Percentiles rank a stretch among this genome's conserved stretches.
Evolutionary conservation across 495 filamentous ascomycete genomes (phyloP).

Genomic region (Penicillium fimorum): DNA sequence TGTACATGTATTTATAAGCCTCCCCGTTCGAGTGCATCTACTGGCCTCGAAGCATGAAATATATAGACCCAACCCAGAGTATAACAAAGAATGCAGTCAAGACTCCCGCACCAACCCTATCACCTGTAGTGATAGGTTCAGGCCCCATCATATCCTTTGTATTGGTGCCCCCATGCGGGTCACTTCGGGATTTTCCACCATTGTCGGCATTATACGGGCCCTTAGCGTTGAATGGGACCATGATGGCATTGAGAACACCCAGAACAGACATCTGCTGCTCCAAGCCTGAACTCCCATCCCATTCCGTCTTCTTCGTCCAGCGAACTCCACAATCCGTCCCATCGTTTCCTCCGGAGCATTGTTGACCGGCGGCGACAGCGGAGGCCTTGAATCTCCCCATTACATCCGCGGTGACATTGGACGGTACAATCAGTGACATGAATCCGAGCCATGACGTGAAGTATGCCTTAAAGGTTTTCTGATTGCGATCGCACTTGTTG

Average conservation of each 20-base stretch:
- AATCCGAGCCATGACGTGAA: slow-evolving; percentile 66
- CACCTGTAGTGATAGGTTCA: slow-evolving; percentile 47
- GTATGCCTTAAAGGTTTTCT: slow-evolving; percentile 70
- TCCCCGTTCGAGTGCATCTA: background rate
- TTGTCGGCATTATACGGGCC: slow-evolving; percentile 52
- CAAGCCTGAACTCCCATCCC: slow-evolving; percentile 46
- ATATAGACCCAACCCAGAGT: slow-evolving; percentile 44
- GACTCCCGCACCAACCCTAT: slow-evolving; percentile 61
- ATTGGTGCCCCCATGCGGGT: slow-evolving; percentile 51
- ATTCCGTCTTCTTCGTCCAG: slow-evolving; percentile 42
- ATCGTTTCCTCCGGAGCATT: slow-evolving; percentile 54
- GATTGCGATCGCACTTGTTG: slow-evolving; percentile 63
- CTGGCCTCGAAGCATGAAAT: slow-evolving; percentile 32
- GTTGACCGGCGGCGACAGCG: slow-evolving; percentile 57
- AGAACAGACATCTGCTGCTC: slow-evolving; percentile 58
- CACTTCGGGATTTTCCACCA: slow-evolving; percentile 60
- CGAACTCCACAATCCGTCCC: slow-evolving; percentile 49
- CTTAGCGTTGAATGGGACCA: slow-evolving; percentile 41
- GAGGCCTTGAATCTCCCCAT: slow-evolving; percentile 29
- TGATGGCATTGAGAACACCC: slow-evolving; percentile 49
- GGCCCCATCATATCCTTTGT: slow-evolving; percentile 15
- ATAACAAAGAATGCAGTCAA: slow-evolving; percentile 55
- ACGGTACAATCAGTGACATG: slow-evolving; percentile 42
- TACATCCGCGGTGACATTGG: background rate
- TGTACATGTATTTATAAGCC: background rate